Base-by-base conservation (phyloP, 495 filamentous ascomycete genomes). In the Ramalina intermedia region DNA sequence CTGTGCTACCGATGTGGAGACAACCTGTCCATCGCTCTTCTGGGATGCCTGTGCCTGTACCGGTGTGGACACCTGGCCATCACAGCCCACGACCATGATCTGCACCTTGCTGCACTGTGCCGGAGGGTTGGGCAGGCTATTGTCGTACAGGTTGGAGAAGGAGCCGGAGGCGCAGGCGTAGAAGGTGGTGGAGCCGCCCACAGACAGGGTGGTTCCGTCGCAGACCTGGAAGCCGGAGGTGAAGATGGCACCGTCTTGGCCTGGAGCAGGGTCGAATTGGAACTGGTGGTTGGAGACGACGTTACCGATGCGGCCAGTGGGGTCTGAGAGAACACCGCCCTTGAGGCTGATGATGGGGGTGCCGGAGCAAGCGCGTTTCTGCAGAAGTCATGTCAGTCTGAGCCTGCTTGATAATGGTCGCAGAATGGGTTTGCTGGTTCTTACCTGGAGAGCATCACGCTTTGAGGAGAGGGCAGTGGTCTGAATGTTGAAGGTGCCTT, bases 401-500 rank as follows among this genome's bases (percentile, higher is more conserved):
- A 16, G 43, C 17, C 5, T 1, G 11, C 23, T 37, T 16, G 1
- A 2, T 36, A 40, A 16, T 13, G 42, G 4, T 37, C 0, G 1
- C 4, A 27, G 16, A 2, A 27, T 6, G 43, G 8, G 12, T 13
- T 18, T 6, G 9, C 17, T 14, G 12, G 39, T 44, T 35, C 45
- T 41, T 37, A 18, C 38, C 16, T 40, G 12, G 42, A 27, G 53
- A 52, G 52, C 54, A 56, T 20, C 63, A 61, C 14, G 57, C 51
- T 42, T 50, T 18, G 21, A 64, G 52, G n/a, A 58, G 46, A 8
- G 54, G 39, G 6, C 46, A 35, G 55, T 51, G 23, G 57, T 52
- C 20, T 68, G 57, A 12, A 61, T 58, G n/a, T 66, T 66, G 23
- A 69, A 67, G 52, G 61, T 63, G 51, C 65, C 65, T 14, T 61